A percentile compares a stretch with the other conserved stretches of the same genome.
These are phyloP conservation scores for Xerocomus nothofagi DNA, from an alignment of 1,284 basidiomycete genomes.

Conservation along the genomic window DNA sequence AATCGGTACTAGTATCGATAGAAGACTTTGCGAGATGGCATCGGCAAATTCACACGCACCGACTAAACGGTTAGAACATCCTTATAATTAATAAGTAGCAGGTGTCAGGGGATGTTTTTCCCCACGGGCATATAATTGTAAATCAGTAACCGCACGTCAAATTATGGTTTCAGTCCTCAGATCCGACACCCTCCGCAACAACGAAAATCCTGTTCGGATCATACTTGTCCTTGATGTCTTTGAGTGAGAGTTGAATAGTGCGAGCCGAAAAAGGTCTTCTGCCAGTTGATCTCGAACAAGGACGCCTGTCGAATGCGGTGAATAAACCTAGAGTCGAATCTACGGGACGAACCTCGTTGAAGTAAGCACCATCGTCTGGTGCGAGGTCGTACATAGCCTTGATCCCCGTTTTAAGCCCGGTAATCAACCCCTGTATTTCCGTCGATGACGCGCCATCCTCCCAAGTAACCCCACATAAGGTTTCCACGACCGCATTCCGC, in stretches of 20 bases:
- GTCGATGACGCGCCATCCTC: conserved; percentile 32
- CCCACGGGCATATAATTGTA: too few relatives aligned
- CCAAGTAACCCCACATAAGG: conserved; percentile 33
- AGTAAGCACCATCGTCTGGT: conserved; percentile 40
- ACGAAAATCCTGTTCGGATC: conserved; percentile 46
- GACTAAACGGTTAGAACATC: too few relatives aligned
- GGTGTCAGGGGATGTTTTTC: too few relatives aligned
- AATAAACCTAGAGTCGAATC: neutral
- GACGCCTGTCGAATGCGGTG: conserved; percentile 35
- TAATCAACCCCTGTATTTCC: conserved; percentile 31
- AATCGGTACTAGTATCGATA: too few relatives aligned
- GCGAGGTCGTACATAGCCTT: conserved; percentile 21
- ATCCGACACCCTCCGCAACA: conserved; percentile 46
- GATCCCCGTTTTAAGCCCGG: conserved; percentile 31
- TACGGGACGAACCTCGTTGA: conserved; percentile 42
- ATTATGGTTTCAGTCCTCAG: conserved; percentile 37
- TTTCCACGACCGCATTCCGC: conserved; percentile 39
- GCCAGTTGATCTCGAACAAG: conserved; percentile 38
- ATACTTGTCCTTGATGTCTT: conserved; percentile 43
- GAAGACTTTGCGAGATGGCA: too few relatives aligned
- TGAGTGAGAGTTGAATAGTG: conserved; percentile 42
- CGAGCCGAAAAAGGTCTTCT: conserved; percentile 44
- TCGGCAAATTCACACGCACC: too few relatives aligned
- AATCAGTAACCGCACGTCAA: conserved; percentile 24
- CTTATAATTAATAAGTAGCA: too few relatives aligned